Base-by-base conservation (phyloP, 768 basidiomycete genomes). In the Russula griseocarnosa region DNA sequence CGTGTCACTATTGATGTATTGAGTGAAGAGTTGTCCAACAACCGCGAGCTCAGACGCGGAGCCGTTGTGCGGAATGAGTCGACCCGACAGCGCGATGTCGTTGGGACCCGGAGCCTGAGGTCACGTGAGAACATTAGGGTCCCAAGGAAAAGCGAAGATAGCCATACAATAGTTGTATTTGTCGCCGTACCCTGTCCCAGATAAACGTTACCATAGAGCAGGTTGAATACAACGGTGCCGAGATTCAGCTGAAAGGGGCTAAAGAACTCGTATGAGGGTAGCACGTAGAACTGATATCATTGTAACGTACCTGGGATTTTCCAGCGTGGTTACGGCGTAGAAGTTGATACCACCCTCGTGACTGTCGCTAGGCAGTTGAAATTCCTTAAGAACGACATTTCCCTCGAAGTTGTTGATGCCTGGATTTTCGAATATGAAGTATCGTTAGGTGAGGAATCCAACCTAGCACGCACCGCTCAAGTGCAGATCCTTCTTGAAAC, bases 171-270 rank as follows among this genome's bases (percentile, higher is more conserved):
- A 14, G 73, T 69, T 3, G 83, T 83, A 60, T 84, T 76, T 1
- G 73, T 71, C 28, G 82, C 80, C 3, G 79, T 79, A 20, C 87
- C 87, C 30, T 73, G 73, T 32, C 87, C 87, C 50, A 89, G 75
- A 57, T 77, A 76, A 22, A 86, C 79, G 51, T 77, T 79, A 49
- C 83, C 71, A 73, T 87, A 90, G 24, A 76, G 75, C 30, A 91
- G 76, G 61, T 79, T 79, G 69, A 90, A 88, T 4, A 83, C 74
- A 7, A 86, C 82, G 0, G 85, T 86, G 36, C 88, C 88, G 46
- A 91, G 78, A 69, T 82, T 76, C 61, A 91, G 77, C n/a, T 81
- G 75, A 71, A 91, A 90, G 0, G 88, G 86, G 68, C 86, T 87
- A 62, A 16, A 49, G 14, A 28, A 18, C 47, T 40, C 32, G 44